Evolutionary conservation across 2,329 filamentous ascomycete genomes (phyloP).

Genomic region (Colletotrichum plurivorum): DNA sequence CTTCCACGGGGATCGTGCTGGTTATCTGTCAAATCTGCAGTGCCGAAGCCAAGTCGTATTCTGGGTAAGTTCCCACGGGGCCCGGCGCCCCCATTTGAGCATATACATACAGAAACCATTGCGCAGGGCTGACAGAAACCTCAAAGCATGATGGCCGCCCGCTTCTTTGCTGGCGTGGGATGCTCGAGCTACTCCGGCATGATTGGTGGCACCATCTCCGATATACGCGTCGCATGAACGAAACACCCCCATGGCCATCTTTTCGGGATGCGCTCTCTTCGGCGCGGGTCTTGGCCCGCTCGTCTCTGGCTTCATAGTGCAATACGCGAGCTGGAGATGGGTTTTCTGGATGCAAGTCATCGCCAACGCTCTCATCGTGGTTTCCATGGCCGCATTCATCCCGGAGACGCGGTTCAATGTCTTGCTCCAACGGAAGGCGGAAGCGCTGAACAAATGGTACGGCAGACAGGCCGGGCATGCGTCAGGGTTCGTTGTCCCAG

Average conservation of each 20-base stretch:
- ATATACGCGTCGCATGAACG: slow-evolving; percentile 83
- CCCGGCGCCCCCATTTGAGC: too few species aligned
- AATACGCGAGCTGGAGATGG: slow-evolving; percentile 48
- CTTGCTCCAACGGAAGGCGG: slow-evolving; percentile 81
- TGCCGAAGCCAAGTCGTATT: slow-evolving; percentile 75
- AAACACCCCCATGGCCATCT: slow-evolving; percentile 91
- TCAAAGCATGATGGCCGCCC: slow-evolving; percentile 76
- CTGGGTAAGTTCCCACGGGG: slow-evolving; percentile 54
- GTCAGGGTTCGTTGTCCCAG: slow-evolving; percentile 7
- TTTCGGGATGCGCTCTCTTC: slow-evolving; percentile 80
- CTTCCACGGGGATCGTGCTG: slow-evolving; percentile 80
- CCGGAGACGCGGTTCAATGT: slow-evolving; percentile 87
- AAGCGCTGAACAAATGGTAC: slow-evolving; percentile 83
- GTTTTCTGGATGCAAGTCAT: slow-evolving; percentile 71
- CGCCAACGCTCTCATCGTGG: slow-evolving; percentile 60
- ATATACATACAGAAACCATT: not conserved
- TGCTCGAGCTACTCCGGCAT: slow-evolving; percentile 87
- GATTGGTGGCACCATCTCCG: slow-evolving; percentile 89
- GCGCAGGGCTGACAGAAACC: not conserved
- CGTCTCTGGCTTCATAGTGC: slow-evolving; percentile 7
- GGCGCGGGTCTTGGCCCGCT: slow-evolving; percentile 69
- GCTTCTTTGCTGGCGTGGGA: slow-evolving; percentile 83
- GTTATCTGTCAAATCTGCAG: slow-evolving; percentile 79
- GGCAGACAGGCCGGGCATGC: slow-evolving; percentile 72
- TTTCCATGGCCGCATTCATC: slow-evolving; percentile 76